Base-by-base conservation (phyloP, 106 monocot genomes). In the Amphibolis antarctica region DNA sequence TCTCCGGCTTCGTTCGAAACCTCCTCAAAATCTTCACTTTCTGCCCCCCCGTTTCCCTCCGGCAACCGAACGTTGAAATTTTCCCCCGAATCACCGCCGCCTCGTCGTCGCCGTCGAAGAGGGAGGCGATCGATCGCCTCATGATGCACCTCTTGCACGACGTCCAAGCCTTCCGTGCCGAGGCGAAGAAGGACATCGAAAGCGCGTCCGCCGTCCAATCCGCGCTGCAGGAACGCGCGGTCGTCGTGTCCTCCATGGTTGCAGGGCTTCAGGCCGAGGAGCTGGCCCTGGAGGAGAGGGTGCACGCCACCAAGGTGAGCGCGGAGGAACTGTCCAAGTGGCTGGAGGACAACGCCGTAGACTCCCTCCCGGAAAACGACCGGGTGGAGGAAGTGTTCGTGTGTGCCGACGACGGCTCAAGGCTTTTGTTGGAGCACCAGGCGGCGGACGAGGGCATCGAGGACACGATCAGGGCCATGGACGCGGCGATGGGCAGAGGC, bases 381-480 rank as follows among this genome's bases (percentile, higher is more conserved):
- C 14, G 9, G 9, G 0, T 9, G 1, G 71, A 57, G 50, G 60
- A 71, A 18, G 18, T 42, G 5, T 71, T 80, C 26, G 56, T 67
- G 45, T 29, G 28, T 3, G 49, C 3, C 2, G 71, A 75, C 25
- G 50, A 44, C 15, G 19, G 0, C 22, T 62, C 66, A n/a, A 64
- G 17, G 66, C 10, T 5, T 9, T 0, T 27, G 36, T 14, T 75
- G 12, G 70, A 68, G 28, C 61, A 45, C 20, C n/a, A 52, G 20
- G 80, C 80, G 12, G 75, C 36, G 3, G 71, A 53, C 12, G 9
- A 25, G 0, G 71, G 75, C 29, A 63, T 71, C 18, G 75, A 80
- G 3, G 80, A 80, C 0, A 24, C 26, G 7, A 15, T 71, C 61
- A n/a, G 56, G 48, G 62, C 1, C 9, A 22, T 76, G 4, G 49